Evolutionary conservation across 164 flowering plant species (phyloP), one percentile per base, ranked within the genome.

Genomic region (Dillenia turbinata): DNA sequence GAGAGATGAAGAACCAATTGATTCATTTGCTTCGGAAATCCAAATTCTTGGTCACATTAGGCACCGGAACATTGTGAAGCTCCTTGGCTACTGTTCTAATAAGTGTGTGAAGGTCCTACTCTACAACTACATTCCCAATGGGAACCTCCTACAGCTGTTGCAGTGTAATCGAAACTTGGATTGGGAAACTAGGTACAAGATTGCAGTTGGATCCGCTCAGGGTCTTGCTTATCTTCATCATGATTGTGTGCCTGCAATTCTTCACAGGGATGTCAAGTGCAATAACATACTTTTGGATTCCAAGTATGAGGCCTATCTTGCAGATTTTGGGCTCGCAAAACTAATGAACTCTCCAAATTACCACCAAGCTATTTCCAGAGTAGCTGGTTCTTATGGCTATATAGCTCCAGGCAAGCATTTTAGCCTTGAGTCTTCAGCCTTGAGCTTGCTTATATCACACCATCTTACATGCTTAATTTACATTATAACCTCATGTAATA

Each of bases 161-260:
- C 80, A 73, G 62, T 85, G 69, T 47, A 85, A 82, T 33, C 71
- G 90, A 64, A 79, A 69, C 69, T 68, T 88, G 75, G 96, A 85
- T 56, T 88, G 96, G 96, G 90, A 86, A 70, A 85, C 81, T 0
- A 73, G 96, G 80, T 86, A 88, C 66, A 86, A 86, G 71, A 88
- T 88, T 46, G 92, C 90, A 1, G 81, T 85, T 2, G 96, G 96
- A 1, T 69, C 87, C 8, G 96, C 96, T 0, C 92, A 88, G 55
- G 96, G 96, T 48, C 78, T 88, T 1, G 83, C 96, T 26, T 86
- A 88, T 74, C 96, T 88, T 55, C 96, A 88, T 59, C 96, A 86
- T 53, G 88, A 86, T 69, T 88, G 96, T 59, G 80, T 86, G 9
- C 92, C 96, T 2, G 66, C 96, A 10, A 86, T 88, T 59, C 83